phyloP scores from a whole-genome alignment of 1,139 yeast species.

The Magnusiomyces paraingens region DNA sequence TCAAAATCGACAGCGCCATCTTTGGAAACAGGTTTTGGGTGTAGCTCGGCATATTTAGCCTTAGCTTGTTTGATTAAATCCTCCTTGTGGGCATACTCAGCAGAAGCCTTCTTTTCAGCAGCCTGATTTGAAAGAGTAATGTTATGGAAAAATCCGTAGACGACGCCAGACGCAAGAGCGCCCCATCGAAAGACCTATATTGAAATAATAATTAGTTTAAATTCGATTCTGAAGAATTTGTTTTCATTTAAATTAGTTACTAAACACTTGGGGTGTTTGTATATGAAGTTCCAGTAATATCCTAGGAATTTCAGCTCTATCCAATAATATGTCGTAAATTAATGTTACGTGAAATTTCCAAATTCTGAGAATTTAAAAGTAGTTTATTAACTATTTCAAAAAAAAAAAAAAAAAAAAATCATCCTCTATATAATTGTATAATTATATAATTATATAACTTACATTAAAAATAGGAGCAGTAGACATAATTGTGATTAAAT shows the following conservation, averaged over 20 bases:
- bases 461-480: slow-evolving; percentile 28
- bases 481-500: slow-evolving; percentile 14
- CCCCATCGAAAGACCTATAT: slow-evolving; percentile 82
- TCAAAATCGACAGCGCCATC: slow-evolving; percentile 54
- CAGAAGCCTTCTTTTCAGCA: slow-evolving; percentile 49
- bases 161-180: slow-evolving; percentile 81
- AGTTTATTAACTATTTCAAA: background rate
- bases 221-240: background rate
- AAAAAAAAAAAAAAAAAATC: slow-evolving; percentile 1
- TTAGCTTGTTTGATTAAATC: slow-evolving; percentile 82
- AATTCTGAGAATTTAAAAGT: too few relatives aligned
- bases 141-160: slow-evolving; percentile 87
- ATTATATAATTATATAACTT: too few relatives aligned
- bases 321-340: slow-evolving; percentile 12
- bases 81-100: slow-evolving; percentile 59
- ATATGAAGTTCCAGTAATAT: background rate
- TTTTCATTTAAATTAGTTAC: background rate
- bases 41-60: slow-evolving; percentile 72
- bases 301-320: background rate
- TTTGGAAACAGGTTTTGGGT: slow-evolving; percentile 41
- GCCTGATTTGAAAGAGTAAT: slow-evolving; percentile 57
- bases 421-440: too few relatives aligned
- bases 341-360: too few relatives aligned
- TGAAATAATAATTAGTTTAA: background rate
- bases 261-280: background rate